These are phyloP conservation scores for Warburgia ugandensis DNA, from an alignment of 164 flowering plant species.

Conservation along the genomic window DNA sequence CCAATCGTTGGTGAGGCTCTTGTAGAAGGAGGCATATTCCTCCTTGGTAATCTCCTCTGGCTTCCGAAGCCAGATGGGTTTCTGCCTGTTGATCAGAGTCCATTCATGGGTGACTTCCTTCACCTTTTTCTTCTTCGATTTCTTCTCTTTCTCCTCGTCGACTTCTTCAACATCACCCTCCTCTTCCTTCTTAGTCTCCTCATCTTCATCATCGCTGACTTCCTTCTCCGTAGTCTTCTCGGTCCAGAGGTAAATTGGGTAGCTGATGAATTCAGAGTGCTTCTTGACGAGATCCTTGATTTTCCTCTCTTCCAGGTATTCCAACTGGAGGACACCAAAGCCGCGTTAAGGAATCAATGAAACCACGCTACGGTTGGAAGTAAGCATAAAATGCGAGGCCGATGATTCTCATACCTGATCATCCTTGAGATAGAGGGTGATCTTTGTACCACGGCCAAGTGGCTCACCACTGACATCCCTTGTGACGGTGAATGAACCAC, in stretches of 20 bases:
- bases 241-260: constrained; percentile 48
- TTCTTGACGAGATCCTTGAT: constrained; percentile 55
- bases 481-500: constrained; percentile 15
- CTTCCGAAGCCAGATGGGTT: constrained; percentile 55
- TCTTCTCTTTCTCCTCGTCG: constrained; percentile 44
- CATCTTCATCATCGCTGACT: constrained; percentile 37
- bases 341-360: background rate
- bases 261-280: constrained; percentile 61
- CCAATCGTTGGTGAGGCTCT: constrained; percentile 64
- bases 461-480: constrained; percentile 15
- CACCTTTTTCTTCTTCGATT: constrained; percentile 46
- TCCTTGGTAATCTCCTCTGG: constrained; percentile 60
- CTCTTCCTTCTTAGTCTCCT: constrained; percentile 40
- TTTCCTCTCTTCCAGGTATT: constrained; percentile 51
- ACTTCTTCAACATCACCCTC: constrained; percentile 51
- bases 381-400: background rate
- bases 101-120: constrained; percentile 60
- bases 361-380: background rate
- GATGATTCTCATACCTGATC: constrained; percentile 6
- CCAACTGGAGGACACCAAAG: constrained; percentile 23
- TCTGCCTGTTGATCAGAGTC: constrained; percentile 46
- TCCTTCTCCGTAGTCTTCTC: constrained; percentile 64
- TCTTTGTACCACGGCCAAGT: constrained; percentile 16
- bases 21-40: constrained; percentile 61
- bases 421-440: constrained; percentile 17